Conservation (phyloP, 352 stramenopile genomes). For the Aphanomyces stellatus region DNA sequence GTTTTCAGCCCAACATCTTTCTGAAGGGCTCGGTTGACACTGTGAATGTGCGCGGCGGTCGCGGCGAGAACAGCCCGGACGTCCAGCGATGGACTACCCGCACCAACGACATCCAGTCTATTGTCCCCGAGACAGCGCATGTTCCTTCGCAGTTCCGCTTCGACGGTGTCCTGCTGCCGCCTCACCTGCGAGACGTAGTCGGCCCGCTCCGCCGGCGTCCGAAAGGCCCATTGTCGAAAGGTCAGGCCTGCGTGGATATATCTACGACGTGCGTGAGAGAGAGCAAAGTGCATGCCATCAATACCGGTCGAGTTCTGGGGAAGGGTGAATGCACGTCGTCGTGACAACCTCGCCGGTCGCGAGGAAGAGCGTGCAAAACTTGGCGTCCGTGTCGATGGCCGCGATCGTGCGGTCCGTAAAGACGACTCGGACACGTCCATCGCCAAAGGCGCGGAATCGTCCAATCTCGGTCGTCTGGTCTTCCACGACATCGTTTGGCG, state of each 20-base stretch:
- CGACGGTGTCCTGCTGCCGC: neutral
- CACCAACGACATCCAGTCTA: neutral
- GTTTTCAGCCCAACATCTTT: no score
- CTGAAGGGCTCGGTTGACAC: neutral
- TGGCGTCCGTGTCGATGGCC: constrained; percentile 27
- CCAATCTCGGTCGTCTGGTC: constrained; percentile 38
- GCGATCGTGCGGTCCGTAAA: constrained; percentile 71
- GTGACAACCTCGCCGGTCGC: neutral
- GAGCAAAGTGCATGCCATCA: neutral
- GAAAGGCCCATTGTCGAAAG: neutral
- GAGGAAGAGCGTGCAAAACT: neutral
- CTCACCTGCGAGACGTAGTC: neutral
- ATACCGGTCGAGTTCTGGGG: neutral
- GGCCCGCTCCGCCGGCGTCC: neutral
- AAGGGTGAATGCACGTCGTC: neutral
- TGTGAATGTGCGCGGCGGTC: neutral
- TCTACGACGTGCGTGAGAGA: neutral
- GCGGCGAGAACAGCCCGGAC: neutral
- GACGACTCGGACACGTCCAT: constrained; percentile 49
- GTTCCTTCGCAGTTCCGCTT: neutral
- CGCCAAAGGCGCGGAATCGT: constrained; percentile 53
- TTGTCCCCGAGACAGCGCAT: neutral
- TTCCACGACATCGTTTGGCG: constrained; percentile 3
- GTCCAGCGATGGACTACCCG: neutral
- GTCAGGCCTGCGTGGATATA: neutral